phyloP scores from a whole-genome alignment of 192 early-diverging fungal species.

The Spinellus fusiger region DNA sequence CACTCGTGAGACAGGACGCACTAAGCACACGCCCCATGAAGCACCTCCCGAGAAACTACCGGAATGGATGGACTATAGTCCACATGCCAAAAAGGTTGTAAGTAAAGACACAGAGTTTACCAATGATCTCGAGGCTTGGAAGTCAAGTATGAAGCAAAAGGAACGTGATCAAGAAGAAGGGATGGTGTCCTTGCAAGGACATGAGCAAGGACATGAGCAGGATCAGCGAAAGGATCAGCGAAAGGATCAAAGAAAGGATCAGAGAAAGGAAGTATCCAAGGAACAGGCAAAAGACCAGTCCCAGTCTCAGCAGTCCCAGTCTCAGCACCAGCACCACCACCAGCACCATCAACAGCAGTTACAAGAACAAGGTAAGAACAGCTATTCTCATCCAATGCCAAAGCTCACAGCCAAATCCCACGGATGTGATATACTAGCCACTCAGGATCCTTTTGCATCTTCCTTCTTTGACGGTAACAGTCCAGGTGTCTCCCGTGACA shows the following conservation, averaged over 20 bases:
- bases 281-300: too few species aligned
- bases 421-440: neutral
- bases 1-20: neutral
- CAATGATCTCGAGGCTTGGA: constrained; percentile 55
- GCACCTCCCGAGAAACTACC: constrained; percentile 24
- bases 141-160: constrained; percentile 51
- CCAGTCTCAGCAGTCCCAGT: too few species aligned
- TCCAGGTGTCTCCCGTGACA: constrained; percentile 22
- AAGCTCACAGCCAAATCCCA: neutral
- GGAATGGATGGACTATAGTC: constrained; percentile 60
- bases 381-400: neutral
- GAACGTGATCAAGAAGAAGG: constrained; percentile 13
- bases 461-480: constrained; percentile 36
- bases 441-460: neutral
- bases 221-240: too few species aligned
- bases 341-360: neutral
- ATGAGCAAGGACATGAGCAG: neutral
- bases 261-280: too few species aligned
- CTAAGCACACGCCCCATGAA: neutral
- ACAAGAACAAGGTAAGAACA: neutral
- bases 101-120: constrained; percentile 34
- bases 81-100: constrained; percentile 31
- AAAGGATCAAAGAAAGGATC: too few species aligned
- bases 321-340: neutral
- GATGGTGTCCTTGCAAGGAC: neutral